Evolutionary conservation across 306 rosid genomes (phyloP), one percentile per base, ranked within the genome.

Genomic region (Albizia julibrissin): DNA sequence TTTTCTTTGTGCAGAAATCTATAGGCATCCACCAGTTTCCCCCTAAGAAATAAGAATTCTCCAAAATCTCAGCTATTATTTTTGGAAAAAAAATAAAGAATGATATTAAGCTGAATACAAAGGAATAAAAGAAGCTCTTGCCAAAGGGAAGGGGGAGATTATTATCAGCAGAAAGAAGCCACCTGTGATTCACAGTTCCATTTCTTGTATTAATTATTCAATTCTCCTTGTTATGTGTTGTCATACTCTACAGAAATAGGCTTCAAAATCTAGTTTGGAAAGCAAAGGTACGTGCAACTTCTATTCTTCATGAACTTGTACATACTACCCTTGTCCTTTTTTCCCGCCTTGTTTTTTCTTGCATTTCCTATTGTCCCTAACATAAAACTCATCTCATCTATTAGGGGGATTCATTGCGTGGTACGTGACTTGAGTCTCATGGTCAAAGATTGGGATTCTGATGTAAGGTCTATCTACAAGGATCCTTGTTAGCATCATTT

Each of bases 11-110:
- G 95, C 79, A 90, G 89, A 58, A 85, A 90, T 89, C 99, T 92
- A 77, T 93, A 93, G 78, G 97, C 97, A 88, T 95, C 99, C 34
- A 93, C 82, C 86, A 95, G 89, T 86, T 92, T 92, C 70, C 99
- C 99, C 92, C 98, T 95, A 78, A 79, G 85, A 62, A 87, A 97
- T 95, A 78, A 79, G 85, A 62, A 87, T 34, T 79, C 65, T 40
- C 73, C 83, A 73, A 56, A 70, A 40, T 79, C 62, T 80, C 82
- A 85, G 89, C 47, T 52, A 85, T 74, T 72, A 71, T 76, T 76
- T 79, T 61, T 18, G 8, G 40, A 19, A 5, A 64, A 71, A 10
- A 10, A 19, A 5, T 18, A 71, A 24, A 71, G 0, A n/a, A 6
- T 69, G 52, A 76, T 18, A 79, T 21, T 39, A 16, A 69, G 59